phyloP scores from a whole-genome alignment of 805 yeast genomes.

The Scheffersomyces ergatensis region DNA sequence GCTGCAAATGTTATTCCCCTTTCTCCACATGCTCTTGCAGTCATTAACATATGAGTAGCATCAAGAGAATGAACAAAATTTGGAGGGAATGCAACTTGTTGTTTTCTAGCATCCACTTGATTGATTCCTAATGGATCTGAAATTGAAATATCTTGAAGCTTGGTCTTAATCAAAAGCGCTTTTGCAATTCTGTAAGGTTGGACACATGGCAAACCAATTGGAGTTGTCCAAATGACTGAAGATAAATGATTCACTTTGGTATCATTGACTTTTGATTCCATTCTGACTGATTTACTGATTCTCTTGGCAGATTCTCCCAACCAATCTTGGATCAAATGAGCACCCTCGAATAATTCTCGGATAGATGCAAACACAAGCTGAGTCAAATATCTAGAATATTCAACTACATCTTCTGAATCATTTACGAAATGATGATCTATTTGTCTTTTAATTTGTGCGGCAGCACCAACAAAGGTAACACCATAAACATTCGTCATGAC shows the following conservation, averaged over 20 bases:
- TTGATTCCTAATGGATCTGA: constrained; percentile 77
- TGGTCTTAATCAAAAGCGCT: constrained; percentile 69
- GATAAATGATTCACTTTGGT: constrained; percentile 66
- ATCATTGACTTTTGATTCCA: constrained; percentile 53
- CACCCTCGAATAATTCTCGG: constrained; percentile 83
- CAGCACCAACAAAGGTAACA: constrained; percentile 91
- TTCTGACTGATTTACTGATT: constrained; percentile 49
- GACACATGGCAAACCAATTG: constrained; percentile 91
- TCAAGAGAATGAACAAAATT: constrained; percentile 92
- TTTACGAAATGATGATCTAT: constrained; percentile 57
- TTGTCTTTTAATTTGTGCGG: constrained; percentile 81
- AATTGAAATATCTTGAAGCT: constrained; percentile 82
- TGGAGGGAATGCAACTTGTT: constrained; percentile 92
- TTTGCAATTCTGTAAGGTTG: constrained; percentile 85
- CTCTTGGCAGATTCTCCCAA: constrained; percentile 58
- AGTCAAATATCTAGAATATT: constrained; percentile 57
- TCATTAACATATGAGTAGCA: constrained; percentile 94
- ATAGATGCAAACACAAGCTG: constrained; percentile 77
- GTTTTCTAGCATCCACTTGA: constrained; percentile 85
- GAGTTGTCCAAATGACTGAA: constrained; percentile 97
- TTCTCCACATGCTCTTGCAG: constrained; percentile 75
- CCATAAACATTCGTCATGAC: constrained; percentile 99
- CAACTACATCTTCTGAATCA: constrained; percentile 37
- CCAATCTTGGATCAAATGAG: constrained; percentile 97
- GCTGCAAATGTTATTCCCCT: constrained; percentile 76